Base-by-base conservation (phyloP, 1,284 basidiomycete genomes). In the Trametes polyzona region DNA sequence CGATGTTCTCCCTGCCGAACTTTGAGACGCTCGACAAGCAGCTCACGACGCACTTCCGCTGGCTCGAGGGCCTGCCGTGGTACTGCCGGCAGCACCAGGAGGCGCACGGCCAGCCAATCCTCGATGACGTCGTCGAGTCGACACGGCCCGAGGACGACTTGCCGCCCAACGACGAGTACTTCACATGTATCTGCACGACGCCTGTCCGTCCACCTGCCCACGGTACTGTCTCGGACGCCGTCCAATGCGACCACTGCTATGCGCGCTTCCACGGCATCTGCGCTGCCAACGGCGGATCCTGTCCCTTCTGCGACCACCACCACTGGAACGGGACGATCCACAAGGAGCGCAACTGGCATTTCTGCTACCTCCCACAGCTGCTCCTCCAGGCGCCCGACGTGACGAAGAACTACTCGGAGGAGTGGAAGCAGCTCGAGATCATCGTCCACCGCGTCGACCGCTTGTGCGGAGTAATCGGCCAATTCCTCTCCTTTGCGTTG, bases 251-350 rank as follows among this genome's bases (percentile, higher is more conserved):
- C 67, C 90, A 93, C 65, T 93, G 90, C 63, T 89, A 82, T 68
- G 91, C 90, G 40, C 78, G 90, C 50, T 93, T 93, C 73, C 90
- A 93, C 63, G 90, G 89, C 17, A 79, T 85, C 53, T 93, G 90
- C 63, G 90, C 90, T 11, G 86, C 86, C 61, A 91, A 87, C 62
- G 90, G 90, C n/a, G 90, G 90, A 33, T 93, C 90, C 8, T 93
- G 90, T 68, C 90, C 91, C 0, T 93, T 93, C 76, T 93, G 90
- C 65, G 90, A 93, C 62, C 90, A 92, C 64, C 87, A 91, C 62
- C 91, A 93, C 65, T 93, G 90, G 90, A 90, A 93, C 64, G 90
- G 90, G 26, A 81, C 86, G 7, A 86, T 92, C 54, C 83, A 84
- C 69, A 92, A 91, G 70, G 83, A 88, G 57, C 84, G 91, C 47